Base-by-base conservation (phyloP, 768 basidiomycete genomes). In the Megacollybia marginata region DNA sequence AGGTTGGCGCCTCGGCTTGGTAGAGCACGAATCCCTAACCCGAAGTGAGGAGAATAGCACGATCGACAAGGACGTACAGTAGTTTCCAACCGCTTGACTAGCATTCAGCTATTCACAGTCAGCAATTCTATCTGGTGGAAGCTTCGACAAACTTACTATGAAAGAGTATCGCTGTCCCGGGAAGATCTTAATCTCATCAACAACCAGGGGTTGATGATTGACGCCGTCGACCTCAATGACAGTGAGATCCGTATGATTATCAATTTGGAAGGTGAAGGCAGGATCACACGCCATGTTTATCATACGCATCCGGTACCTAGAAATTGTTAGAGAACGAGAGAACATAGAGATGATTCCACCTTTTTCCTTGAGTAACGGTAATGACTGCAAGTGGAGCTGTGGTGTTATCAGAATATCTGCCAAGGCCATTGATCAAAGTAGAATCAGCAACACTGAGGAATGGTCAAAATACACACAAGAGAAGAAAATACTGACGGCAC, bases 11-110 rank as follows among this genome's bases (percentile, higher is more conserved):
- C 18, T n/a, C 23, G 45, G 52, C 55, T 54, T 48, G 57, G 58
- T 48, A 63, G 53, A 44, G 66, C 56, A 46, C 65, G 59, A 36
- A 70, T 59, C 66, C 54, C 55, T 54, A 28, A 28, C 23, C 6
- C 23, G 23, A 28, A 28, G 23, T 28, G 23, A 28, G n/a, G n/a
- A n/a, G n/a, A 28, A 28, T 28, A 28, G 44, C 15, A 12, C 7
- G 54, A 49, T 48, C 9, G 46, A 45, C 16, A n/a, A 32, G 16
- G 5, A 20, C 42, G 45, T 47, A 65, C 73, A 76, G 55, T 76
- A 78, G 54, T 76, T 78, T 35, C 55, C 64, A 10, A 73, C 61
- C 8, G 63, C 55, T 50, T 74, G 65, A 54, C 69, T 65, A 8
- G 75, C 73, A 1, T 65, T 62, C 13, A 78, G 55, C 53, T 54